Evolutionary conservation across 176 grass and related monocot species (phyloP).

Genomic region (sorghum (Sorghum bicolor)): DNA sequence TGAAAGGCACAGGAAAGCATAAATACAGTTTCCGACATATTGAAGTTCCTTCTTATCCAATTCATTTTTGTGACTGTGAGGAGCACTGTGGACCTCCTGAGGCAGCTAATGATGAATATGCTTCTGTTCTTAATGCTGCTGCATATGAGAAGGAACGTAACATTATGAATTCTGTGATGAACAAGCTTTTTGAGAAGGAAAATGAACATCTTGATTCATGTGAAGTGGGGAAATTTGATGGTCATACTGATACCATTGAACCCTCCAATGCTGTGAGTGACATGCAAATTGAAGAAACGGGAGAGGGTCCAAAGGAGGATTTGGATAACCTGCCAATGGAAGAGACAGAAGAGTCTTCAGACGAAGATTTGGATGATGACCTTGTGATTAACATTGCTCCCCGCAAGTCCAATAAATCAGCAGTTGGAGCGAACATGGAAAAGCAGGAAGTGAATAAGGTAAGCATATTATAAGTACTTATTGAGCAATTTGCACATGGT

Average conservation of each 20-base stretch:
- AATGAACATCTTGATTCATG: conserved; percentile 30
- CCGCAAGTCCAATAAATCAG: conserved; percentile 38
- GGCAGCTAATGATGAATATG: conserved; percentile 59
- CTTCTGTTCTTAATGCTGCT: conserved; percentile 58
- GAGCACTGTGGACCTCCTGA: conserved; percentile 78
- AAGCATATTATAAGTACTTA: conserved; percentile 22
- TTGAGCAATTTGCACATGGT: not conserved
- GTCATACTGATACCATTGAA: conserved; percentile 1
- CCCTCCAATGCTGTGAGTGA: conserved; percentile 5
- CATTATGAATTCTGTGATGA: conserved; percentile 94
- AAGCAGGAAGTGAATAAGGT: conserved; percentile 39
- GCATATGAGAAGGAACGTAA: conserved; percentile 71
- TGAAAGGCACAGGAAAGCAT: conserved; percentile 93
- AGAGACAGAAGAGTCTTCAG: conserved; percentile 51
- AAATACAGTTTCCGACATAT: conserved; percentile 95
- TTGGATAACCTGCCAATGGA: conserved; percentile 46
- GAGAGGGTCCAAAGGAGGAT: conserved; percentile 53
- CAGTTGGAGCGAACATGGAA: conserved; percentile 35
- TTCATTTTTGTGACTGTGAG: conserved; percentile 99
- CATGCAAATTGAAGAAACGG: conserved; percentile 32
- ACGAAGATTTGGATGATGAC: conserved; percentile 77
- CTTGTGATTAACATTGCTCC: conserved; percentile 79
- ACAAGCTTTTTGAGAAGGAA: conserved; percentile 65
- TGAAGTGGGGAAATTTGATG: conserved; percentile 19
- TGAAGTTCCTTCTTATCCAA: conserved; percentile 71